Percentiles rank a stretch among this genome's conserved stretches.
phyloP scores from a whole-genome alignment of 2,329 filamentous ascomycete species.

The Arthroderma sp. region DNA sequence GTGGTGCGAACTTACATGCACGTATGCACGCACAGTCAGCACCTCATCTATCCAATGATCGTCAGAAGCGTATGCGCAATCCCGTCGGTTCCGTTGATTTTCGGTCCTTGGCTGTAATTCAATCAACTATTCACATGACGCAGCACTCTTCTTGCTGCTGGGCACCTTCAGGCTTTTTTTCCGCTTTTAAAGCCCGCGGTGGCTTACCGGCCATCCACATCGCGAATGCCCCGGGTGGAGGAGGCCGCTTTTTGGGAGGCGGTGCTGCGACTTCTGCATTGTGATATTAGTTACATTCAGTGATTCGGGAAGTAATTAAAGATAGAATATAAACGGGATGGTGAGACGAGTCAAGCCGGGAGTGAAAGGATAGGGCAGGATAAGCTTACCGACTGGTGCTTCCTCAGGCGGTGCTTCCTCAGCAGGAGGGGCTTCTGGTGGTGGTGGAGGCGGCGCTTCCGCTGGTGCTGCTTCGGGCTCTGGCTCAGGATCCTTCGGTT shows the following conservation, averaged over 20 bases:
- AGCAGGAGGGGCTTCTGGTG: conserved; percentile 10
- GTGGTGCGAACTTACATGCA: too few species aligned
- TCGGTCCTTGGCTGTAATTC: neutral
- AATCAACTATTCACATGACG: conserved; percentile 18
- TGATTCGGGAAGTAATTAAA: neutral
- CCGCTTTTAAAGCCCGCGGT: conserved; percentile 31
- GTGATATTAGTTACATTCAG: neutral
- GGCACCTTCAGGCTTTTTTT: conserved; percentile 33
- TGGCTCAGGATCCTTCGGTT: conserved; percentile 29
- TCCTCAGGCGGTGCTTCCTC: conserved; percentile 13
- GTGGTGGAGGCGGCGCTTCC: conserved; percentile 14
- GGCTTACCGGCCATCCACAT: conserved; percentile 33
- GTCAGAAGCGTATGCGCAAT: neutral
- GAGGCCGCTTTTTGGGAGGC: conserved; percentile 4
- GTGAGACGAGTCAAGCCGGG: conserved; percentile 7
- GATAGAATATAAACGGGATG: conserved; percentile 10
- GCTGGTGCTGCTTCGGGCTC: conserved; percentile 10
- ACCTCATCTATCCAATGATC: neutral
- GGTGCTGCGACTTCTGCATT: conserved; percentile 3
- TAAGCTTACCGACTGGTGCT: conserved; percentile 21
- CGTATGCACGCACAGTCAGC: too few species aligned
- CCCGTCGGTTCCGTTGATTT: neutral
- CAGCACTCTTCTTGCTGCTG: conserved; percentile 20
- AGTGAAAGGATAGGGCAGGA: conserved; percentile 8
- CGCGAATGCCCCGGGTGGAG: conserved; percentile 25